Evolutionary conservation across 257 asterid species (phyloP), one percentile per base, ranked within the genome.

Genomic region (Ilex aquifolium): DNA sequence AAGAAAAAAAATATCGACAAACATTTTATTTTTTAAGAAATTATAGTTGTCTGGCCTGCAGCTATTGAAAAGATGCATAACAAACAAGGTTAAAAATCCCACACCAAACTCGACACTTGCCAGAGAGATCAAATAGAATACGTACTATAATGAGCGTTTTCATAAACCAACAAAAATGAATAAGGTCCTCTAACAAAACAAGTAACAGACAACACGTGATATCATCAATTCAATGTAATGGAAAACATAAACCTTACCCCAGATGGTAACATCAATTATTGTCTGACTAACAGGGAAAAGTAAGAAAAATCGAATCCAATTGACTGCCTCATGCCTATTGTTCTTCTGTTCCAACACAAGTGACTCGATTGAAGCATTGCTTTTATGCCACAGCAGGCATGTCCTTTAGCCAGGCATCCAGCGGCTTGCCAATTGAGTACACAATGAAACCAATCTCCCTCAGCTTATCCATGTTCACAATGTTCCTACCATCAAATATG

Each of bases 391-490:
- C 78, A 3, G 95, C 93, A 27, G 95, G 96, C 94, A 89, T 79
- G 85, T 89, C 96, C 85, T 86, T 89, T 44, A 84, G 89, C 96
- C 96, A 89, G 44, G 86, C 87, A 65, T 89, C 96, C 13, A 89
- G 83, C 2, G 96, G 96, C 80, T 89, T 89, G 49, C 96, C 96
- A 12, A 89, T 89, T 2, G 95, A 81, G 80, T 86, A 86, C 57
- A 89, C 94, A 27, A 89, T 81, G 50, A 89, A 89, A 1, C 96
- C 96, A 40, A 89, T 89, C 60, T 86, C 88, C 85, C 96, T 84
- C 39, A 89, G 77, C 80, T 82, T 86, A 30, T 76, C 84, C 15
- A 36, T 74, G n/a, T 86, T 74, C 32, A 89, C 79, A 6, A 86
- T 46, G 65, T 86, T 89, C 82, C 96, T 82, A 40, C 96, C 96